phyloP scores from a whole-genome alignment of 768 basidiomycete genomes.

The Strobilomyces dryophilus region DNA sequence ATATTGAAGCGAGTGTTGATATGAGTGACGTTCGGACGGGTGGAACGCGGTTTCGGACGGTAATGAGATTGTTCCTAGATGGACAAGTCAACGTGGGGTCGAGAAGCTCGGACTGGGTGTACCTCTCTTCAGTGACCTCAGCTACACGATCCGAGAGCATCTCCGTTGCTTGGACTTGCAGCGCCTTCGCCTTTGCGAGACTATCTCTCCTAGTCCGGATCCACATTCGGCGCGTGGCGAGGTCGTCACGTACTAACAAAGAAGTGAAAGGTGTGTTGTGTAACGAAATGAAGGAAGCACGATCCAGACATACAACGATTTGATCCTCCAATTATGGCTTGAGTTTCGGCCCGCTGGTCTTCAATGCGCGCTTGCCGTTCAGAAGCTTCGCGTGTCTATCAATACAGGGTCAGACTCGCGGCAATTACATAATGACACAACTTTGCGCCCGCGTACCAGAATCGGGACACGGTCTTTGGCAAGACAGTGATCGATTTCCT shows the following conservation, averaged over 20 bases:
- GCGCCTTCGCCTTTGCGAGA: slow-evolving; percentile 41
- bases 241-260: slow-evolving; percentile 39
- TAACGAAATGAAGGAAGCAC: slow-evolving; percentile 21
- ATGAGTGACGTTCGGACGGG: slow-evolving; percentile 61
- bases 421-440: slow-evolving; percentile 22
- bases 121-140: slow-evolving; percentile 40
- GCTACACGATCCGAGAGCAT: slow-evolving; percentile 27
- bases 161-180: slow-evolving; percentile 32
- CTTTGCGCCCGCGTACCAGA: slow-evolving; percentile 34
- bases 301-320: slow-evolving; percentile 41
- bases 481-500: slow-evolving; percentile 45
- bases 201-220: slow-evolving; percentile 44
- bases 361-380: slow-evolving; percentile 57
- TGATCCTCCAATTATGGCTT: slow-evolving; percentile 39
- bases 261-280: slow-evolving; percentile 9
- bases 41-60: slow-evolving; percentile 46
- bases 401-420: slow-evolving; percentile 21
- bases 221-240: slow-evolving; percentile 41
- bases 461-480: slow-evolving; percentile 36
- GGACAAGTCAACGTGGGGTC: slow-evolving; percentile 13
- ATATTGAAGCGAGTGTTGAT: slow-evolving; percentile 70
- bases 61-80: slow-evolving; percentile 42
- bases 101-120: slow-evolving; percentile 12
- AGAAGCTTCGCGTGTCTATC: slow-evolving; percentile 63
- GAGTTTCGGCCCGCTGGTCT: slow-evolving; percentile 43